phyloP scores from a whole-genome alignment of 106 monocot species.

The Chionographis japonica region DNA sequence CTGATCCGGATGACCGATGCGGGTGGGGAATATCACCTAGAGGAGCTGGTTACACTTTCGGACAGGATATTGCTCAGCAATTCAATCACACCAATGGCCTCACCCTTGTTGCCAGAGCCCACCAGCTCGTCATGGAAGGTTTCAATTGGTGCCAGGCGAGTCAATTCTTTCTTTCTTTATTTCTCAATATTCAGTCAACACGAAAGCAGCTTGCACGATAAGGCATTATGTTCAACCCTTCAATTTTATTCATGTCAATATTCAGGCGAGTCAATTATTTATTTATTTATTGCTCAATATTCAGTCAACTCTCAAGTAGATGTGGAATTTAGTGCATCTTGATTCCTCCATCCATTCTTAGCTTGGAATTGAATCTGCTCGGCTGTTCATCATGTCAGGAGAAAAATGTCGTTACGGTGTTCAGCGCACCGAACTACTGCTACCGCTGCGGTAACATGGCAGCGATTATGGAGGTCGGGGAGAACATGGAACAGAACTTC shows the following conservation, averaged over 20 bases:
- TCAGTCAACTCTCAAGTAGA: too few species aligned
- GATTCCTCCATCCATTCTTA: too few species aligned
- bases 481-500: constrained; percentile 54
- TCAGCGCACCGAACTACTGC: constrained; percentile 53
- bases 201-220: too few species aligned
- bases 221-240: too few species aligned
- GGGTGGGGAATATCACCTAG: constrained; percentile 86
- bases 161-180: too few species aligned
- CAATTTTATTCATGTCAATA: too few species aligned
- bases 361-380: not conserved
- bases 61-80: constrained; percentile 64
- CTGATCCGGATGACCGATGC: constrained; percentile 81
- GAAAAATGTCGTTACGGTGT: constrained; percentile 50
- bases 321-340: too few species aligned
- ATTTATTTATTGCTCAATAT: too few species aligned
- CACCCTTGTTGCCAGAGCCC: constrained; percentile 57
- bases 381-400: constrained; percentile 18
- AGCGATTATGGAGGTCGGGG: constrained; percentile 50
- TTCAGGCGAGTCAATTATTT: too few species aligned
- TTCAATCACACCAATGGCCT: constrained; percentile 75
- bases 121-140: constrained; percentile 83
- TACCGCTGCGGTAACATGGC: constrained; percentile 61
- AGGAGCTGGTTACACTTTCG: constrained; percentile 82
- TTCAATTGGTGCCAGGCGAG: constrained; percentile 65
- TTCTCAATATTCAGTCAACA: too few species aligned